Conservation (phyloP, 78 protist genomes). For the Dictyostelium capitatum region DNA sequence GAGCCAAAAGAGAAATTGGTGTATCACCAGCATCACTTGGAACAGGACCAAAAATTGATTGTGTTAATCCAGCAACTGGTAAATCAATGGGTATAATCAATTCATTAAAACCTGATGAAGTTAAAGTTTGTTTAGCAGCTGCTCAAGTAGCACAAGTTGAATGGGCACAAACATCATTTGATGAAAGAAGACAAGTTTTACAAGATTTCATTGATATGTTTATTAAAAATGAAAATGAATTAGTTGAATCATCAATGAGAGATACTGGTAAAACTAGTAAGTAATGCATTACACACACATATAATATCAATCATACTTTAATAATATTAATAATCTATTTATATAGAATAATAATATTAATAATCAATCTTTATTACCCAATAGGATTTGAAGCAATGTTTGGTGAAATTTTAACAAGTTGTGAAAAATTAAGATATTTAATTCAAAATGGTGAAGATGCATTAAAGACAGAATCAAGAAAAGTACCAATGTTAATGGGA, state of each 20-base stretch:
- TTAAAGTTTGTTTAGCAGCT: slow-evolving; percentile 43
- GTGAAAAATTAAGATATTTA: slow-evolving; percentile 88
- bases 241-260: slow-evolving; percentile 73
- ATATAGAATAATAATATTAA: not conserved
- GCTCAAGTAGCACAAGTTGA: slow-evolving; percentile 69
- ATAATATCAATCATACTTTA: no score
- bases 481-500: slow-evolving; percentile 80
- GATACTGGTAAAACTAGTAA: slow-evolving; percentile 91
- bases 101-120: slow-evolving; percentile 69
- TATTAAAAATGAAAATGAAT: slow-evolving; percentile 76
- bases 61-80: slow-evolving; percentile 84
- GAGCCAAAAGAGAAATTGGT: slow-evolving; percentile 43
- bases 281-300: no score
- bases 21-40: slow-evolving; percentile 67
- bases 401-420: slow-evolving; percentile 87
- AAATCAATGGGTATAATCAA: slow-evolving; percentile 63
- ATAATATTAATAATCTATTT: not conserved
- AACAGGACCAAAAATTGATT: slow-evolving; percentile 51
- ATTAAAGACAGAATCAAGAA: slow-evolving; percentile 69
- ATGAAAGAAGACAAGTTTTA: slow-evolving; percentile 70
- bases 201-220: slow-evolving; percentile 79
- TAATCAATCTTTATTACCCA: no score
- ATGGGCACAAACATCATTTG: slow-evolving; percentile 83
- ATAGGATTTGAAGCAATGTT: slow-evolving; percentile 85
- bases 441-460: slow-evolving; percentile 84